Evolutionary conservation across 108 stramenopile species (phyloP).

Genomic region (Nannochloropsis gaditana): DNA sequence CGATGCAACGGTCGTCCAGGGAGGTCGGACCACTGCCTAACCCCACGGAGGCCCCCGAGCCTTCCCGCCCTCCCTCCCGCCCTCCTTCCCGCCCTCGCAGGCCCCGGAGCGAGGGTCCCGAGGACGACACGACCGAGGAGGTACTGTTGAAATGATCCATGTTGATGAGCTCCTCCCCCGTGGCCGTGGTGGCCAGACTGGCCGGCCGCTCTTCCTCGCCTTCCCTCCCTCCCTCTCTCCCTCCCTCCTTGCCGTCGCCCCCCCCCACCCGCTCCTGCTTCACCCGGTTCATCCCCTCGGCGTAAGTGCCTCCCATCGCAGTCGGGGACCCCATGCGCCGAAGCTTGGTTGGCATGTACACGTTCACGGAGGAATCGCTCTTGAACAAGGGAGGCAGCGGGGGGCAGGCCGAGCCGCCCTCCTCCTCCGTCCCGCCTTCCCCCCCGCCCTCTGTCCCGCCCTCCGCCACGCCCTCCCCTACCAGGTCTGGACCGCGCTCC

Average conservation of each 20-base stretch:
- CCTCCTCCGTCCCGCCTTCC: background rate
- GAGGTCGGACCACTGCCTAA: background rate
- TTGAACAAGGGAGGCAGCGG: background rate
- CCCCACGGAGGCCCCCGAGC: background rate
- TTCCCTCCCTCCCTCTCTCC: background rate
- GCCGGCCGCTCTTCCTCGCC: background rate
- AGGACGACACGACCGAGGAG: background rate
- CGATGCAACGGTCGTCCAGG: background rate
- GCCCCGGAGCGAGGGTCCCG: background rate
- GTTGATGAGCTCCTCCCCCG: background rate
- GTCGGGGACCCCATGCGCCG: background rate
- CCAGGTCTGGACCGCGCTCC: background rate
- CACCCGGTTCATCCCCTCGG: background rate
- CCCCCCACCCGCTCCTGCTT: background rate
- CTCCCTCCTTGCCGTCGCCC: background rate
- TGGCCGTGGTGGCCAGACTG: background rate
- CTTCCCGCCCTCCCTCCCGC: background rate
- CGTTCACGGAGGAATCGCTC: constrained; percentile 3
- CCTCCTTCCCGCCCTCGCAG: background rate
- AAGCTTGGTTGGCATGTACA: background rate
- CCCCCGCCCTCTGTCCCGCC: background rate
- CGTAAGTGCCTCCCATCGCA: background rate
- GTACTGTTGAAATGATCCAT: background rate
- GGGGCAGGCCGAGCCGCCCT: background rate
- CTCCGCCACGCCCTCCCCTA: background rate